Conservation (phyloP, 169 alveolate species). For the Plasmodium inui region DNA sequence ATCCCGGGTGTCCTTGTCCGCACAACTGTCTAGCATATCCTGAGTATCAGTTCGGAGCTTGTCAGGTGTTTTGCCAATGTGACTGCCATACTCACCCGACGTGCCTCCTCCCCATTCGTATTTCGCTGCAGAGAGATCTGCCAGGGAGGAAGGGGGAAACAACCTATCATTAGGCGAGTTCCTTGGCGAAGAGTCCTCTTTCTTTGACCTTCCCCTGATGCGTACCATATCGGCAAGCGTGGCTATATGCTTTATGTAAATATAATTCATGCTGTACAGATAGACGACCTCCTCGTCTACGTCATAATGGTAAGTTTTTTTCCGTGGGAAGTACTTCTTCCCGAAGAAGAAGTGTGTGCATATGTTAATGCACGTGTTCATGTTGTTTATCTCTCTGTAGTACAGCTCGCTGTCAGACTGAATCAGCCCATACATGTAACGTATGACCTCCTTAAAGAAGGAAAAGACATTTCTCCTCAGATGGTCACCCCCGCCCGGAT, state of each 20-base stretch:
- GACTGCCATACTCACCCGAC: background rate
- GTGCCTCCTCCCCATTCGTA: background rate
- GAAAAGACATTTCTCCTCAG: background rate
- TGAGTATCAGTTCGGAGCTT: background rate
- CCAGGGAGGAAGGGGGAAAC: background rate
- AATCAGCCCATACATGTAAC: slow-evolving; percentile 45
- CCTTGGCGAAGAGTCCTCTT: background rate
- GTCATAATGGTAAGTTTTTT: slow-evolving; percentile 20
- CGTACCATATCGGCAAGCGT: slow-evolving; percentile 22
- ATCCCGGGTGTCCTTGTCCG: background rate
- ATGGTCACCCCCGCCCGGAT: background rate
- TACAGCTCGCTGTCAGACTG: slow-evolving; percentile 43
- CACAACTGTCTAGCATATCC: background rate
- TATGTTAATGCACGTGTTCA: slow-evolving; percentile 51
- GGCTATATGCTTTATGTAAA: slow-evolving; percentile 60
- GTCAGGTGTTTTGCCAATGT: background rate
- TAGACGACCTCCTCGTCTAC: slow-evolving; percentile 34
- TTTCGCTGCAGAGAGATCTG: background rate
- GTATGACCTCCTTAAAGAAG: slow-evolving; percentile 54
- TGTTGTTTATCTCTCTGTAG: slow-evolving; percentile 33
- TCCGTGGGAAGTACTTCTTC: slow-evolving; percentile 7
- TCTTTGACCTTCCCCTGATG: background rate
- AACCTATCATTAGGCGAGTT: background rate
- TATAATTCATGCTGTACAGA: slow-evolving; percentile 54
- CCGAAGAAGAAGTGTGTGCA: slow-evolving; percentile 57